Conservation (phyloP, 2,329 filamentous ascomycete species). For the Aureobasidium sp. region DNA sequence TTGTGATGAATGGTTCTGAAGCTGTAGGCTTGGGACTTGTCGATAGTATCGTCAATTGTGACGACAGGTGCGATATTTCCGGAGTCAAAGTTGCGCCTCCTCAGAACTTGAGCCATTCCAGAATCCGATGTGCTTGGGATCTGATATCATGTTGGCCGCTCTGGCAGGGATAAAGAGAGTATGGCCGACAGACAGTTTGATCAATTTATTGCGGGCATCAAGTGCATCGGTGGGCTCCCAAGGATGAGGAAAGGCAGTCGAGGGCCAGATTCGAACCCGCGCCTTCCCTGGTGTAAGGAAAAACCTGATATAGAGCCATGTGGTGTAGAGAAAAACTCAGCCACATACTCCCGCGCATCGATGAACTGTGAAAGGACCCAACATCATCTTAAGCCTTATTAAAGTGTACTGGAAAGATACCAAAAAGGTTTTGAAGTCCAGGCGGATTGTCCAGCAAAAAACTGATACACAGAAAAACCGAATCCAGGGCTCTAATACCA, state of each 20-base stretch:
- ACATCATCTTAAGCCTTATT: not conserved
- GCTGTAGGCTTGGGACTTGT: not conserved
- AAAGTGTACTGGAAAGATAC: not conserved
- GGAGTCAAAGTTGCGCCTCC: not conserved
- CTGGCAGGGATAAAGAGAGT: not conserved
- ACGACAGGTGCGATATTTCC: not conserved
- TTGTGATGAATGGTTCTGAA: too few species aligned
- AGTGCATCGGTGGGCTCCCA: not conserved
- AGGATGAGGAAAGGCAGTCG: not conserved
- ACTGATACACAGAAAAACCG: not conserved
- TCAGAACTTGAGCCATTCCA: not conserved
- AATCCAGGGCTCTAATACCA: not conserved
- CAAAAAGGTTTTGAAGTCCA: not conserved
- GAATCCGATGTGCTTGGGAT: not conserved
- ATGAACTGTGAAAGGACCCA: too few species aligned
- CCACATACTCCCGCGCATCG: not conserved
- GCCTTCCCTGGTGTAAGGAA: not conserved
- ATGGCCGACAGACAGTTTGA: not conserved
- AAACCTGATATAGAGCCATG: not conserved
- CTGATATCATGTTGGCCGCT: not conserved
- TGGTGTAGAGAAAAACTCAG: not conserved
- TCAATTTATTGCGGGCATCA: not conserved
- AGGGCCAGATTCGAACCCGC: not conserved
- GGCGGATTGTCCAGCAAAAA: not conserved
- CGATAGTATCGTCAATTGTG: not conserved